Evolutionary conservation across 768 basidiomycete species (phyloP).

Genomic region (Amanita brunnescens): DNA sequence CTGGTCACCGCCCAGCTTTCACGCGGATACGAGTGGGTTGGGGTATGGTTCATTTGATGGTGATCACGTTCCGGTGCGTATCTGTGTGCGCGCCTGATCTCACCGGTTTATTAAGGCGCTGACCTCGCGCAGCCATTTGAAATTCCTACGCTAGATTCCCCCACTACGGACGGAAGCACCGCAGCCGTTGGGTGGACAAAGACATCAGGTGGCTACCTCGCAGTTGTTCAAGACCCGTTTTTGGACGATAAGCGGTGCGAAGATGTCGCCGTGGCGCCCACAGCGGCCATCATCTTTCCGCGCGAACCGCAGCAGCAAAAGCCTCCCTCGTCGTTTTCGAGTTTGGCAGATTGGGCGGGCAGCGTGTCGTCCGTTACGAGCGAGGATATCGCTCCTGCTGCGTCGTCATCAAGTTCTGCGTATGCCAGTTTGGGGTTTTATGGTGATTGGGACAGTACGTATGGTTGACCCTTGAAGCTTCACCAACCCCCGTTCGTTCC

Average conservation of each 20-base stretch:
- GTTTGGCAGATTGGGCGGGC: conserved; percentile 6
- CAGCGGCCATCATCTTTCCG: background rate
- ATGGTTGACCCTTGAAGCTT: background rate
- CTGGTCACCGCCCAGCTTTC: background rate
- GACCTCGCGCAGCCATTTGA: conserved; percentile 2
- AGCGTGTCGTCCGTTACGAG: background rate
- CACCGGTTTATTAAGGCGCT: too few species aligned
- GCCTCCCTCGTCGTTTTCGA: conserved; percentile 7
- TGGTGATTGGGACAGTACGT: background rate
- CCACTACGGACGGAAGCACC: background rate
- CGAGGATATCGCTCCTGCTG: background rate
- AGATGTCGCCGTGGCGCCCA: background rate
- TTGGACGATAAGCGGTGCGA: background rate
- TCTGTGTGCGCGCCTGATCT: too few species aligned
- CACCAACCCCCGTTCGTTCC: background rate
- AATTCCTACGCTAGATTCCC: background rate
- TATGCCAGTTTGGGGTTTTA: conserved; percentile 1
- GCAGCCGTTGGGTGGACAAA: conserved; percentile 4
- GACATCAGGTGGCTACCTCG: background rate
- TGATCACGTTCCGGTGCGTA: background rate
- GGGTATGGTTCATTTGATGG: conserved; percentile 1
- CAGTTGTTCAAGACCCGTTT: conserved; percentile 1
- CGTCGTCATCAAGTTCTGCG: too few species aligned
- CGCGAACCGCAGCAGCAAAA: background rate
- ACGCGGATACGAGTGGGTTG: background rate